Conservation (phyloP, 2,329 filamentous ascomycete species). For the Aspergillus ochraceus region DNA sequence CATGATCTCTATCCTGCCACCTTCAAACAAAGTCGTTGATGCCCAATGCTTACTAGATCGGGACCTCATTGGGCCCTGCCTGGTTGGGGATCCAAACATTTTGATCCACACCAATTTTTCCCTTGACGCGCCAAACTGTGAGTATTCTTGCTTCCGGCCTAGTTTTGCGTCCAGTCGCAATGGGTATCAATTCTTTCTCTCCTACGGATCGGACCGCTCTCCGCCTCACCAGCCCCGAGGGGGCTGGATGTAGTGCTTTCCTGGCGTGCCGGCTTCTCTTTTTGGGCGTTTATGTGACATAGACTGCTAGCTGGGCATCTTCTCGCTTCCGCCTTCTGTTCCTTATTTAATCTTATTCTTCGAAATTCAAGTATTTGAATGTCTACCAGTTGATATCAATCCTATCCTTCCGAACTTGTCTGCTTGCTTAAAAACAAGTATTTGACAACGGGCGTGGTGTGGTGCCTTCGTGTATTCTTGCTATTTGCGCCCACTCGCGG, state of each 20-base stretch:
- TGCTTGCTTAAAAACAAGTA: slow-evolving; percentile 23
- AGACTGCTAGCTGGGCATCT: slow-evolving; percentile 21
- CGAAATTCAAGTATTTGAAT: slow-evolving; percentile 17
- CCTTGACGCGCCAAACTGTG: slow-evolving; percentile 13
- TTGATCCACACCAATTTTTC: slow-evolving; percentile 12
- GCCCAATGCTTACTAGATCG: slow-evolving; percentile 21
- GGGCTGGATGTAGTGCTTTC: slow-evolving; percentile 18
- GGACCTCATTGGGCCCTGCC: slow-evolving; percentile 12
- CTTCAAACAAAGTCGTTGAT: slow-evolving; percentile 22
- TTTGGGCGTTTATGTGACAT: slow-evolving; percentile 19
- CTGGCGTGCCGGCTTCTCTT: slow-evolving; percentile 12
- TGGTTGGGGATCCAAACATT: slow-evolving; percentile 8
- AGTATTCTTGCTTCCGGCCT: slow-evolving; percentile 12
- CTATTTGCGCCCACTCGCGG: slow-evolving; percentile 32
- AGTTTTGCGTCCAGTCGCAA: slow-evolving; percentile 14
- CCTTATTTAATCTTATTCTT: slow-evolving; percentile 16
- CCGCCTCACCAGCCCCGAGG: slow-evolving; percentile 20
- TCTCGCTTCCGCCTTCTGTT: slow-evolving; percentile 11
- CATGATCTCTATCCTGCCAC: slow-evolving; percentile 12
- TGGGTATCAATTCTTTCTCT: slow-evolving; percentile 23
- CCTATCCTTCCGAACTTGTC: slow-evolving; percentile 28
- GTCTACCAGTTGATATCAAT: slow-evolving; percentile 22
- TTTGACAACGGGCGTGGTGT: slow-evolving; percentile 23
- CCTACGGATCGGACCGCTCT: slow-evolving; percentile 26
- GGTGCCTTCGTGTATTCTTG: slow-evolving; percentile 32